Conservation (phyloP, 164 flowering plant genomes). For the Santalum album region DNA sequence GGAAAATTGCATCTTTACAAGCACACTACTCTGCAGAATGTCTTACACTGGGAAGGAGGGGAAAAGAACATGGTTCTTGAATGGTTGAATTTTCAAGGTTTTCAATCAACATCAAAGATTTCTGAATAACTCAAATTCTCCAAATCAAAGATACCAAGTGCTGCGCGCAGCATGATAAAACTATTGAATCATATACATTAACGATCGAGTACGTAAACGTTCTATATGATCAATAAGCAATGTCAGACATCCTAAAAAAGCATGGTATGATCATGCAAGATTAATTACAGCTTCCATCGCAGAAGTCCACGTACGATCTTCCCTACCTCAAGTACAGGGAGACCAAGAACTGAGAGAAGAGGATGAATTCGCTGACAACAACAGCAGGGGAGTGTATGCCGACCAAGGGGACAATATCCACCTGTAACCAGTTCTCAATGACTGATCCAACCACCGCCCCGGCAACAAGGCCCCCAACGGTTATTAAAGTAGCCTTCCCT, state of each 20-base stretch:
- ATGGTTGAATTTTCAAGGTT: too few relatives aligned
- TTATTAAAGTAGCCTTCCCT: conserved; percentile 81
- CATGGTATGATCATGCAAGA: conserved; percentile 24
- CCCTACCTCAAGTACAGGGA: conserved; percentile 70
- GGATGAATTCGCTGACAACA: conserved; percentile 71
- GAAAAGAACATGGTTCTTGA: too few relatives aligned
- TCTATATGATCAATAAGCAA: conserved; percentile 24
- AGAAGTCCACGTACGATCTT: conserved; percentile 9
- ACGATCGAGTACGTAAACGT: too few relatives aligned
- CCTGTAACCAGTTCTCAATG: conserved; percentile 89
- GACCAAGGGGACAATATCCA: conserved; percentile 83
- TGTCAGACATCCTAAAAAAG: conserved; percentile 19
- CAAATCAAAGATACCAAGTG: too few relatives aligned
- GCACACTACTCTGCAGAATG: too few relatives aligned
- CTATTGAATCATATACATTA: too few relatives aligned
- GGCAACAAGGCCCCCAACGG: conserved; percentile 78
- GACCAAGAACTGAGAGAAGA: conserved; percentile 75
- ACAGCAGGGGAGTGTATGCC: conserved; percentile 82
- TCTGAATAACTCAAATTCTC: too few relatives aligned
- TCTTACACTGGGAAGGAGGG: too few relatives aligned
- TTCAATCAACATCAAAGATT: too few relatives aligned
- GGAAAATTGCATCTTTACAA: too few relatives aligned
- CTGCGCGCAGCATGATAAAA: too few relatives aligned
- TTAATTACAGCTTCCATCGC: conserved; percentile 19
- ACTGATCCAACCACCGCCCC: conserved; percentile 93